phyloP scores from a whole-genome alignment of 2,329 filamentous ascomycete species.

The Escovopsis sp. region DNA sequence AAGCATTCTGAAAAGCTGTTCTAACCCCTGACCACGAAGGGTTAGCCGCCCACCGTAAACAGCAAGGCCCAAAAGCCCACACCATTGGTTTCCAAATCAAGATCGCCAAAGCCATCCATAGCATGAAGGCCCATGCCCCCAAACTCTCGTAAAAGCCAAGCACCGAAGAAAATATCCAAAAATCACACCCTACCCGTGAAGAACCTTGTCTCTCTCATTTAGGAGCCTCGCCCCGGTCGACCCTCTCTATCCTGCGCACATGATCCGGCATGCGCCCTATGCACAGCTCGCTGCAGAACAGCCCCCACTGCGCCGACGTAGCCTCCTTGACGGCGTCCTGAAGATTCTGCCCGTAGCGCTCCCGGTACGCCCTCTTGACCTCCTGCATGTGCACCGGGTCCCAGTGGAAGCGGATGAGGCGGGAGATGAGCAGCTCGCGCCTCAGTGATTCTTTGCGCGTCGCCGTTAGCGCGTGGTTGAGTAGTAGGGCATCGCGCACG shows the following conservation, averaged over 20 bases:
- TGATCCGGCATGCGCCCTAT: constrained; percentile 46
- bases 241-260: constrained; percentile 32
- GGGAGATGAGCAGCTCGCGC: constrained; percentile 73
- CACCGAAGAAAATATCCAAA: not conserved
- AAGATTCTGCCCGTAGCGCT: constrained; percentile 60
- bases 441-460: constrained; percentile 57
- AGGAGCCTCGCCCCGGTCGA: constrained; percentile 11
- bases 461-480: constrained; percentile 77
- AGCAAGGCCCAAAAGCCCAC: not conserved
- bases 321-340: constrained; percentile 67
- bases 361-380: constrained; percentile 66
- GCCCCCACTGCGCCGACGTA: constrained; percentile 60
- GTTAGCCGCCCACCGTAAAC: not conserved
- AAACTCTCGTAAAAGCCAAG: not conserved
- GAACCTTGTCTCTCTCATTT: not conserved
- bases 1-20: no score
- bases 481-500: constrained; percentile 76
- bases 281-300: constrained; percentile 59
- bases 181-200: not conserved
- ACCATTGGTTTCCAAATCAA: not conserved
- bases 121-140: no score
- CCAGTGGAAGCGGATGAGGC: constrained; percentile 86
- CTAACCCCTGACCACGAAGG: no score
- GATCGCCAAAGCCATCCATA: not conserved
- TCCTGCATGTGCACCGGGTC: constrained; percentile 66